Conservation (phyloP, 345 rosid genomes). For the Ailanthus altissimus region DNA sequence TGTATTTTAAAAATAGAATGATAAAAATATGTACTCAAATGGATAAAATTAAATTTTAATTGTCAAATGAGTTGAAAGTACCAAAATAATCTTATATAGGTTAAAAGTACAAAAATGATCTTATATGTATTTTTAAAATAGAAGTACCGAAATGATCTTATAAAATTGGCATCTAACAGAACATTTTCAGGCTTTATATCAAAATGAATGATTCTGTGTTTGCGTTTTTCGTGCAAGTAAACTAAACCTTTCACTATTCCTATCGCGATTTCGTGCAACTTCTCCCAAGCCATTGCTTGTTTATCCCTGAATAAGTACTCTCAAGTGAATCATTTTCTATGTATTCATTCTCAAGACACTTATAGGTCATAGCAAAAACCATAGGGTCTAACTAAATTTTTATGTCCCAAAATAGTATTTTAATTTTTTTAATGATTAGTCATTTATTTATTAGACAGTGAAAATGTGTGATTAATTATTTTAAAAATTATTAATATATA, state of each 20-base stretch:
- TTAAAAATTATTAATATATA: too few relatives aligned
- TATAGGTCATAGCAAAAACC: slow-evolving; percentile 16
- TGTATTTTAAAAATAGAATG: too few relatives aligned
- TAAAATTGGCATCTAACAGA: neutral
- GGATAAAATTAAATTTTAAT: too few relatives aligned
- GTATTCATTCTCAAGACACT: slow-evolving; percentile 13
- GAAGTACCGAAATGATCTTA: too few relatives aligned
- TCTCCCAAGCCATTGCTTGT: slow-evolving; percentile 6
- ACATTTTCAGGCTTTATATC: slow-evolving; percentile 19
- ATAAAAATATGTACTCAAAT: too few relatives aligned
- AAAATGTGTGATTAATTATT: too few relatives aligned
- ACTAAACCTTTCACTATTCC: slow-evolving; percentile 3
- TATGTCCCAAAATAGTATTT: neutral
- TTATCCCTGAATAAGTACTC: neutral
- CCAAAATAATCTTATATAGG: too few relatives aligned
- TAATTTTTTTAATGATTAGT: too few relatives aligned
- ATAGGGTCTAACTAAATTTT: slow-evolving; percentile 9
- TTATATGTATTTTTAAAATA: too few relatives aligned
- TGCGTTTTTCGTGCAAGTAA: slow-evolving; percentile 19
- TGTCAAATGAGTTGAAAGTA: too few relatives aligned
- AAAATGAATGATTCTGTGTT: slow-evolving; percentile 17
- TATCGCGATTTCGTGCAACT: slow-evolving; percentile 4
- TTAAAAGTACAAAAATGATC: too few relatives aligned
- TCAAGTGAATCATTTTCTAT: slow-evolving; percentile 16
- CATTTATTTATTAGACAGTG: too few relatives aligned